phyloP scores from a whole-genome alignment of 768 basidiomycete species.

The Collybia nuda region DNA sequence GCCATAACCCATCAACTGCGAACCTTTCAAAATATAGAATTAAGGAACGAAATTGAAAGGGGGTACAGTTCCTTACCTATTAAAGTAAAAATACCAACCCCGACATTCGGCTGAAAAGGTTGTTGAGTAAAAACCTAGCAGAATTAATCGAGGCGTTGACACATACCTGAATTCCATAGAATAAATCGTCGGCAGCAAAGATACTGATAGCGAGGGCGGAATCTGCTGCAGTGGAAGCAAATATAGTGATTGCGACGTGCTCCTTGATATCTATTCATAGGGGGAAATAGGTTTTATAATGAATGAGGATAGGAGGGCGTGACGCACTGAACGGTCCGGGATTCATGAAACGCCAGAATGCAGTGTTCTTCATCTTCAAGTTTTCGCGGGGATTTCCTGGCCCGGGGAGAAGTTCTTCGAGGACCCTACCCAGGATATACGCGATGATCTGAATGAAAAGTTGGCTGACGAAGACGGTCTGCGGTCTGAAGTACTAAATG shows the following conservation, averaged over 20 bases:
- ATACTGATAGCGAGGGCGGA: conserved; percentile 60
- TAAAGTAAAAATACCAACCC: conserved; percentile 12
- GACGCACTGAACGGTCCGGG: conserved; percentile 62
- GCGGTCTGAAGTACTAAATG: conserved; percentile 44
- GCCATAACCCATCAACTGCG: conserved; percentile 7
- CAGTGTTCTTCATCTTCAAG: conserved; percentile 30
- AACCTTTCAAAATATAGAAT: conserved; percentile 4
- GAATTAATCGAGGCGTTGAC: no score
- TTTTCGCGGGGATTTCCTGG: conserved; percentile 24
- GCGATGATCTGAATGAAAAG: conserved; percentile 49
- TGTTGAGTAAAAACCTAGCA: not conserved
- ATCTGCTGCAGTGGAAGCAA: conserved; percentile 57
- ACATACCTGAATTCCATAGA: conserved; percentile 32
- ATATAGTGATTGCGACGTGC: conserved; percentile 63
- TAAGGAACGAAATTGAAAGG: conserved; percentile 10
- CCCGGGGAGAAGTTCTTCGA: conserved; percentile 40
- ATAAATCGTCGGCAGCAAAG: conserved; percentile 54
- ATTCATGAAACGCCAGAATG: conserved; percentile 57
- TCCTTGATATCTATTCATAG: conserved; percentile 45
- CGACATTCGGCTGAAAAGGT: conserved; percentile 33
- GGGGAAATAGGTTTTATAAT: not conserved
- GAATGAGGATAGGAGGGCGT: not conserved
- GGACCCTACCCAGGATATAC: conserved; percentile 46
- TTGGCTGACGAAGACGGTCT: conserved; percentile 15
- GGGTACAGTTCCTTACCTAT: conserved; percentile 1